Evolutionary conservation across 75 land plant genomes (phyloP).

Genomic region (Cunninghamia lanceolata): DNA sequence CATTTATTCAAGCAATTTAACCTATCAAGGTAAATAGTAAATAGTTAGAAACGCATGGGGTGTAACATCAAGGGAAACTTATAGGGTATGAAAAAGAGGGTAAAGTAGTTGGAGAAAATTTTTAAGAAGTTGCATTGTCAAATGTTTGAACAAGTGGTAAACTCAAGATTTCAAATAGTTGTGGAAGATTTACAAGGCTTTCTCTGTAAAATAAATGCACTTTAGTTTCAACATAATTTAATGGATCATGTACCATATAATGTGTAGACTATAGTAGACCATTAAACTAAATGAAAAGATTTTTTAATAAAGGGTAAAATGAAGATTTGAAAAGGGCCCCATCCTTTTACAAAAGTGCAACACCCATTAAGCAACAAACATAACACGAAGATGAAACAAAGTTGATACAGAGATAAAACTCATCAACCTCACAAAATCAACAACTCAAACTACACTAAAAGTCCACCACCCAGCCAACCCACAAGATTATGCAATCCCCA

Average conservation of each 20-base stretch:
- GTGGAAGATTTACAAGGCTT: slow-evolving; percentile 41
- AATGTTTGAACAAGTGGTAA: slow-evolving; percentile 57
- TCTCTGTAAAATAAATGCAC: slow-evolving; percentile 18
- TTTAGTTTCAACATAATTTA: not conserved
- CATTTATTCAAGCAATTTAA: too few relatives aligned
- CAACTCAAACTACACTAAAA: too few relatives aligned
- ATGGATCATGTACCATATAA: slow-evolving; percentile 4
- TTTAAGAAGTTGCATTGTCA: slow-evolving; percentile 60
- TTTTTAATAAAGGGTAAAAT: not conserved
- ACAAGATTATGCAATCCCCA: too few relatives aligned
- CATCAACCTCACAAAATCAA: too few relatives aligned
- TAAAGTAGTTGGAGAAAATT: slow-evolving; percentile 70
- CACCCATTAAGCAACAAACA: too few relatives aligned
- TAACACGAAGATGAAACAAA: too few relatives aligned
- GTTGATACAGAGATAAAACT: too few relatives aligned
- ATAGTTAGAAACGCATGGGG: too few relatives aligned
- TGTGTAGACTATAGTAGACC: not conserved
- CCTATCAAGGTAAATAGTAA: too few relatives aligned
- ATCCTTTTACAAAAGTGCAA: too few relatives aligned
- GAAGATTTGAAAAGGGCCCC: too few relatives aligned
- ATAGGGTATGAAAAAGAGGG: slow-evolving; percentile 69
- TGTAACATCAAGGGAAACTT: slow-evolving; percentile 43
- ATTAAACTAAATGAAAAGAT: not conserved
- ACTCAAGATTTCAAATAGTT: slow-evolving; percentile 15
- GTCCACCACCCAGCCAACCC: too few relatives aligned